Conservation (phyloP, 78 protist species). For the Mantamonas sphyraenae region DNA sequence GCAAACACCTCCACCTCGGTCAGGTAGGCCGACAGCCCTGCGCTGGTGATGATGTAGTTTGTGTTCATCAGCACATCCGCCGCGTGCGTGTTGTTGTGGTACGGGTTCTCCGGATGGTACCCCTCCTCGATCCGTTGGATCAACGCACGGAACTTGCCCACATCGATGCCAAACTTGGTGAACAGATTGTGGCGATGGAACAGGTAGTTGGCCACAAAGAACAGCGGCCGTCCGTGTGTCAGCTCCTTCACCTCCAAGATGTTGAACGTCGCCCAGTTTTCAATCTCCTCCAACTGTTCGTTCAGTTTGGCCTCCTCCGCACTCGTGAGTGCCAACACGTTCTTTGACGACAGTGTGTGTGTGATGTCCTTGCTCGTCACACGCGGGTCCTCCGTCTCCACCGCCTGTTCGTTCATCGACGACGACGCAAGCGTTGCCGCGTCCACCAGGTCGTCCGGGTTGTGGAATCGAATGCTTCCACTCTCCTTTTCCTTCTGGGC, state of each 20-base stretch:
- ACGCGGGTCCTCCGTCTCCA: too few relatives aligned
- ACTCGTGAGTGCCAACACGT: too few relatives aligned
- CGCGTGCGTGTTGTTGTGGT: constrained; percentile 57
- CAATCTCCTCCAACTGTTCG: too few relatives aligned
- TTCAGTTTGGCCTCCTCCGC: too few relatives aligned
- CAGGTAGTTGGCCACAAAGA: not conserved
- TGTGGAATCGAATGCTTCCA: too few relatives aligned
- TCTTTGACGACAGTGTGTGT: too few relatives aligned
- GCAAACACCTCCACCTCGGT: constrained; percentile 1
- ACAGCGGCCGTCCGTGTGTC: constrained; percentile 11
- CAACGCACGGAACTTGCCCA: not conserved
- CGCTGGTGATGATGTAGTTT: constrained; percentile 9
- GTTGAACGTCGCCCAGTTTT: not conserved
- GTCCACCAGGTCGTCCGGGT: too few relatives aligned
- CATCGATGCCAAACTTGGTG: not conserved
- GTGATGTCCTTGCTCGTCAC: too few relatives aligned
- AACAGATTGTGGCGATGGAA: not conserved
- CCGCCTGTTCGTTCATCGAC: too few relatives aligned
- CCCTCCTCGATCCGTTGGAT: not conserved
- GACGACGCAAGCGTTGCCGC: too few relatives aligned
- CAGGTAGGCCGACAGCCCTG: not conserved
- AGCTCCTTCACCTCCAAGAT: not conserved
- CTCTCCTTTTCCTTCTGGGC: too few relatives aligned
- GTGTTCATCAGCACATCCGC: constrained; percentile 37
- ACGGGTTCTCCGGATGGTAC: constrained; percentile 28